These are phyloP conservation scores for Ocimum tenuiflorum DNA, from an alignment of 257 asterid species.

Conservation along the genomic window DNA sequence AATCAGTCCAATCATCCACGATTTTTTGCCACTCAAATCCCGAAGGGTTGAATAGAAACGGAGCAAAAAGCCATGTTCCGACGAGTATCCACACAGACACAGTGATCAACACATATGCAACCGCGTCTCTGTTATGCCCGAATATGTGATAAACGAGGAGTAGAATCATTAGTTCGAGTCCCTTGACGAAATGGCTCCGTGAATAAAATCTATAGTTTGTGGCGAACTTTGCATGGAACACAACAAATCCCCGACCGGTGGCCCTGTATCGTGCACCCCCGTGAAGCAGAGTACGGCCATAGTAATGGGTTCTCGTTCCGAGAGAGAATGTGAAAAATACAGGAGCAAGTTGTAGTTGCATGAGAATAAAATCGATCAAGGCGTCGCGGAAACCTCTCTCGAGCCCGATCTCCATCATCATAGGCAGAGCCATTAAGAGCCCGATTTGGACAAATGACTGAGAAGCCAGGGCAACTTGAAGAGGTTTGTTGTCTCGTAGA, in stretches of 20 bases:
- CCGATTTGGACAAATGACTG: slow-evolving; percentile 93
- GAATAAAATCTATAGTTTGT: slow-evolving; percentile 79
- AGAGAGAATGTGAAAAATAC: slow-evolving; percentile 89
- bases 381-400: slow-evolving; percentile 87
- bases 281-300: slow-evolving; percentile 83
- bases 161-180: slow-evolving; percentile 75
- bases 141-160: slow-evolving; percentile 88
- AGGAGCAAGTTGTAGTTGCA: slow-evolving; percentile 92
- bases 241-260: slow-evolving; percentile 95
- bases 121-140: slow-evolving; percentile 54
- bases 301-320: slow-evolving; percentile 87
- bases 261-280: slow-evolving; percentile 91
- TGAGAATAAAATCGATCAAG: slow-evolving; percentile 71
- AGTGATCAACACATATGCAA: slow-evolving; percentile 67
- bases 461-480: slow-evolving; percentile 97
- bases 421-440: slow-evolving; percentile 85
- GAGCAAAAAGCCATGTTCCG: slow-evolving; percentile 94
- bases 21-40: slow-evolving; percentile 97
- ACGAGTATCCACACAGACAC: slow-evolving; percentile 83
- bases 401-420: slow-evolving; percentile 99
- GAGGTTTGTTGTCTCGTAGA: slow-evolving; percentile 78
- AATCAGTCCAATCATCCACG: slow-evolving; percentile 87
- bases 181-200: slow-evolving; percentile 90
- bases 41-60: slow-evolving; percentile 87
- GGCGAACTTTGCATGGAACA: slow-evolving; percentile 86